Evolutionary conservation across 176 grass and related monocot genomes (phyloP), one percentile per base, ranked within the genome.

Genomic region (Musa schizocarpa): DNA sequence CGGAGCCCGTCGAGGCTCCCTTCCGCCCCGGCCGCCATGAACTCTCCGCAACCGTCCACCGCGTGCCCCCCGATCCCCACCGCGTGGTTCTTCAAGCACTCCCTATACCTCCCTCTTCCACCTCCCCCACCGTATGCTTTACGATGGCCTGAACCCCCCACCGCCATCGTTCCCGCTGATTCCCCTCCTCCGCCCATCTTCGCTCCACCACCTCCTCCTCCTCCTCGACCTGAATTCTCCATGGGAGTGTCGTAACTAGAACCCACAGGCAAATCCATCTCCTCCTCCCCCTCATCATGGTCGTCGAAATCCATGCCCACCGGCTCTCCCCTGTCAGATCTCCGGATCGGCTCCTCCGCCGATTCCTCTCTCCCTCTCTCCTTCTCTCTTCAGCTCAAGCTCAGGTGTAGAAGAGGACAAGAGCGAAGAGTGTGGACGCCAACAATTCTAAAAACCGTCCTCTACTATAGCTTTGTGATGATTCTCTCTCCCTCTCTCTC

Each of bases 51-150:
- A 4, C 92, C 92, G 19, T 96, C 92, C 52, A 92, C 86, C 0
- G 89, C 92, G 26, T 92, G 83, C 1, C 92, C 92, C 14, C 92
- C 92, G 81, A 96, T 92, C 66, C 88, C 82, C 24, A 92, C 89
- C 0, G 92, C 92, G 82, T 96, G 92, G 81, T 96, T 96, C 84
- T 96, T 96, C n/a, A 96, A 82, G 80, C 92, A 96, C 87, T 96
- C 89, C 0, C 86, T 76, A 43, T 96, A 96, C 81, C 86, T 81
- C n/a, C 74, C 74, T 55, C 66, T 72, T 1, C 54, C 81, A 0
- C 19, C 52, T 1, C 54, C 69, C 8, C 63, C n/a, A 27, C 69
- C 55, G 2, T 43, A 5, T 43, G 14, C 75, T 0, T 73, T 34
- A 21, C 58, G 50, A 53, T 79, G 76, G 20, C 84, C 81, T 54